Base-by-base conservation (phyloP, 257 asterid species). In the Phtheirospermum japonicum region DNA sequence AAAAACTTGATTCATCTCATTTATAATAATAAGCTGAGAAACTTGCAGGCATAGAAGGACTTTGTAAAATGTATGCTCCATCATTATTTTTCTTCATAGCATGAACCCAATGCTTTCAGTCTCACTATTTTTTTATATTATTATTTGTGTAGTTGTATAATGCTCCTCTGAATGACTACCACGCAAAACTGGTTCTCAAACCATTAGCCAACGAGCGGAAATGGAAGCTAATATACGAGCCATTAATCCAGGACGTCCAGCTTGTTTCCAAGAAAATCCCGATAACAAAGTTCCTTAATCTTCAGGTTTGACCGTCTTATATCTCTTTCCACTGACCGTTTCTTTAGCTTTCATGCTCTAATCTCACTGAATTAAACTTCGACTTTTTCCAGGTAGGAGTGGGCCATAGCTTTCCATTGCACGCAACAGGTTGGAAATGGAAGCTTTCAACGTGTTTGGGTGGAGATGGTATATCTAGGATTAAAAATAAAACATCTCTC, bases 381-480 rank as follows among this genome's bases (percentile, higher is more conserved):
- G 17, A n/a, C 43, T 33, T 67, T 53, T 34, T 67, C 69, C 83
- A 92, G 99, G 92, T 92, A 58, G 99, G 99, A 67, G 73, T 92
- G 52, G 97, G 97, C 69, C 99, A 92, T 79, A 89, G 90, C 83
- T 92, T 92, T 80, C 82, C 78, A 80, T 65, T 80, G 75, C 91
- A 77, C 32, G 85, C 97, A 60, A 92, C 95, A n/a, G 97, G 96
- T 64, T 92, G 99, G 99, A 89, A 92, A 80, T 92, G 97, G 97
- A 92, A 87, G 83, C 89, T 92, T 46, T 69, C 82, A 4, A 67
- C 99, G 28, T 82, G 95, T 73, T 78, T 87, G 23, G 99, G 96
- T 39, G 97, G 94, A 26, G 96, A 89, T 75, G 91, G 94, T 49
- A 39, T 85, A 5, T 89, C 99, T 57, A 75, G 91, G 61, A 85